These are phyloP conservation scores for Diaporthe vaccinii DNA, from an alignment of 2,329 filamentous ascomycete genomes.

Conservation along the genomic window DNA sequence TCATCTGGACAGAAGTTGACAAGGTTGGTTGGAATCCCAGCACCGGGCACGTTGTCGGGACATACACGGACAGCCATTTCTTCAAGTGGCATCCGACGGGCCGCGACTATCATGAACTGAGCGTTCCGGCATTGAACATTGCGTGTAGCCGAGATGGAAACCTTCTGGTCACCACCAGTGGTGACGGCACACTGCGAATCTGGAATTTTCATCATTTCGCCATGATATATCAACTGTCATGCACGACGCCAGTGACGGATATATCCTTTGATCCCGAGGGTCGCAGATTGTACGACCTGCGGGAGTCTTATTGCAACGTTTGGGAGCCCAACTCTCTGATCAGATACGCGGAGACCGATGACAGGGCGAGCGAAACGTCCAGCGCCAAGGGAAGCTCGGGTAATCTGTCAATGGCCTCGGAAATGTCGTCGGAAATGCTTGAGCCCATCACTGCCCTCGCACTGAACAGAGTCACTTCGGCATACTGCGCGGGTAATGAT, in stretches of 20 bases:
- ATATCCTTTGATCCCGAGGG: conserved; percentile 45
- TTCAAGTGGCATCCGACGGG: conserved; percentile 9
- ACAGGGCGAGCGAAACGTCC: not conserved
- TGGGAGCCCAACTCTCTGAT: conserved; percentile 46
- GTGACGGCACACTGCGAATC: conserved; percentile 1
- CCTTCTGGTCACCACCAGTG: not conserved
- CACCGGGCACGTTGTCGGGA: conserved; percentile 1
- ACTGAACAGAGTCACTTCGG: not conserved
- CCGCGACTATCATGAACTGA: not conserved
- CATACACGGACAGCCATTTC: not conserved
- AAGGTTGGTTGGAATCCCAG: conserved; percentile 1
- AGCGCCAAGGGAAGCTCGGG: not conserved
- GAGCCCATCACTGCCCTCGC: not conserved
- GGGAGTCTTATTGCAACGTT: conserved; percentile 43
- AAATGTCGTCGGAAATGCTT: not conserved
- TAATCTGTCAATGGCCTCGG: not conserved
- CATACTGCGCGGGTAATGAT: not conserved
- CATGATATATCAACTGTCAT: conserved; percentile 47
- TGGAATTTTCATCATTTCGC: conserved; percentile 39
- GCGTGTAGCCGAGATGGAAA: conserved; percentile 11
- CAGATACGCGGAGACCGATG: not conserved
- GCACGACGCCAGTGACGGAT: conserved; percentile 8
- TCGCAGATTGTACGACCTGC: conserved; percentile 43
- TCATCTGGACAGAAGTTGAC: too few species aligned
- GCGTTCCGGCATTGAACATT: not conserved